phyloP scores from a whole-genome alignment of 805 yeast genomes.

The Candida koratica region DNA sequence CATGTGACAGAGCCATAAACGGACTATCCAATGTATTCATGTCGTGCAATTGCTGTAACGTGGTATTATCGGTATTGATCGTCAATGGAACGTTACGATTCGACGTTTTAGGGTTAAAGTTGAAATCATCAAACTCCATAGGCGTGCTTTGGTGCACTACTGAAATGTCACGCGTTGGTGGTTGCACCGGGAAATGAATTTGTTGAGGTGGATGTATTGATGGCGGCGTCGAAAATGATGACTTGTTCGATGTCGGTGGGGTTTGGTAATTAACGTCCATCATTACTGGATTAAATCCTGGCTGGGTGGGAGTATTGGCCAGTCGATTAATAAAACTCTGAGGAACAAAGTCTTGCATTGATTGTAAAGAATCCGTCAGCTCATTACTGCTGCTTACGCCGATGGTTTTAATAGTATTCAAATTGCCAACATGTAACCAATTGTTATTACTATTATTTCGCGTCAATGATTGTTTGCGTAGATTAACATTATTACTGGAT shows the following conservation, averaged over 20 bases:
- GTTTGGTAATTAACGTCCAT: constrained; percentile 42
- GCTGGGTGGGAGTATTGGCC: constrained; percentile 20
- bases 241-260: constrained; percentile 34
- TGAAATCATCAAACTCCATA: constrained; percentile 32
- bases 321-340: constrained; percentile 35
- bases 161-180: constrained; percentile 1
- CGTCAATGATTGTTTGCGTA: constrained; percentile 42
- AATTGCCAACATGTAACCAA: constrained; percentile 45
- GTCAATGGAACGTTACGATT: constrained; percentile 25
- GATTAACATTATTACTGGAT: constrained; percentile 33
- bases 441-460: constrained; percentile 36
- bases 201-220: constrained; percentile 8
- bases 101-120: constrained; percentile 21
- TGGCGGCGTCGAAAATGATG: constrained; percentile 22
- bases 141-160: constrained; percentile 9
- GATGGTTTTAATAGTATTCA: constrained; percentile 22
- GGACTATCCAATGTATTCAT: constrained; percentile 36
- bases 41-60: constrained; percentile 23
- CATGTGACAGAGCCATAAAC: constrained; percentile 39
- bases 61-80: constrained; percentile 36
- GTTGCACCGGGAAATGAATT: constrained; percentile 5
- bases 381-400: constrained; percentile 20
- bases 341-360: constrained; percentile 43
- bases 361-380: constrained; percentile 41
- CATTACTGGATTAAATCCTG: constrained; percentile 24